phyloP scores from a whole-genome alignment of 495 filamentous ascomycete genomes.

The Lepidopterella palustris region DNA sequence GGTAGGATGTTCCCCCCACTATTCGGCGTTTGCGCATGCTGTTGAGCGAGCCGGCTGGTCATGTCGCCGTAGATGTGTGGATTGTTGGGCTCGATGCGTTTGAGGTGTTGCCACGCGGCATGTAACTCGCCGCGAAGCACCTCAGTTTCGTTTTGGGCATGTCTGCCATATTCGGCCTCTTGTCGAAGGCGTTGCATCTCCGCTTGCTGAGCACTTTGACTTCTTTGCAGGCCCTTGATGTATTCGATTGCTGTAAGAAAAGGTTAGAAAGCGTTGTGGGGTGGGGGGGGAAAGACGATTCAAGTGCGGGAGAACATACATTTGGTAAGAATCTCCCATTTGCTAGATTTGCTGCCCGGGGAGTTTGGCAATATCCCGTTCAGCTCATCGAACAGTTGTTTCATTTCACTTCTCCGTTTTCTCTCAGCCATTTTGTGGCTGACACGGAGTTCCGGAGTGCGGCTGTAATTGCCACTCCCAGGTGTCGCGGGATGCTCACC shows the following conservation, averaged over 20 bases:
- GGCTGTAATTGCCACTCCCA: conserved; percentile 57
- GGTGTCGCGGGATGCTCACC: conserved; percentile 22
- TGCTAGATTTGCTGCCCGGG: conserved; percentile 88
- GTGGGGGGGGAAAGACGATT: neutral
- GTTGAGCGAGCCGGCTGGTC: conserved; percentile 22
- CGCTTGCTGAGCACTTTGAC: conserved; percentile 12
- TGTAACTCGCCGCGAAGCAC: conserved; percentile 22
- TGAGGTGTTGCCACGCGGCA: conserved; percentile 27
- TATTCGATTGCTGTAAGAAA: conserved; percentile 28
- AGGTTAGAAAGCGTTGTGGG: conserved; percentile 12
- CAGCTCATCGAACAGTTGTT: conserved; percentile 86
- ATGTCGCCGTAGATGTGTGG: conserved; percentile 27
- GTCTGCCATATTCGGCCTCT: conserved; percentile 22
- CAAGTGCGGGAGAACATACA: conserved; percentile 46
- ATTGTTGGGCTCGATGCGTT: conserved; percentile 24
- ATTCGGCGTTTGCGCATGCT: conserved; percentile 11
- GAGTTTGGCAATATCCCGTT: conserved; percentile 76
- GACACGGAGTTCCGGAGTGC: conserved; percentile 89
- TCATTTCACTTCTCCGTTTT: conserved; percentile 97
- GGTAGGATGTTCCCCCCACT: conserved; percentile 13
- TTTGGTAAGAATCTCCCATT: conserved; percentile 98
- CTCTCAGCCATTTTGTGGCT: conserved; percentile 95
- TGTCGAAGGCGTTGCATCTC: conserved; percentile 23
- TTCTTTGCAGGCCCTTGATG: conserved; percentile 20
- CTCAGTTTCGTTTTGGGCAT: conserved; percentile 25